Conservation (phyloP, 768 basidiomycete genomes). For the Boletales sp. region DNA sequence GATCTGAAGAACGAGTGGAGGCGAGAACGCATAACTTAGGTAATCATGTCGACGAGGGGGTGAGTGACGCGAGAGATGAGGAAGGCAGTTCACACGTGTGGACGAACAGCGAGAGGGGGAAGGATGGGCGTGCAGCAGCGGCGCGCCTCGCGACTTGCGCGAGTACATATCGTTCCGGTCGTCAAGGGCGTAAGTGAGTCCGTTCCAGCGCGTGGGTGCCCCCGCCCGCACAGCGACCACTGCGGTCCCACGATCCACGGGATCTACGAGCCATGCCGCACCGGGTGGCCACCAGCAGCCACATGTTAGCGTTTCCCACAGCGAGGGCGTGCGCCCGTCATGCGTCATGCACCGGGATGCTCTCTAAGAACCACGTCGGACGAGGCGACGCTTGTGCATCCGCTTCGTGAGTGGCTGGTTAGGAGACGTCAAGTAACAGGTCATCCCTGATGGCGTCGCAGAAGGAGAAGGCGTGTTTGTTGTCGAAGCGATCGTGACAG, state of each 20-base stretch:
- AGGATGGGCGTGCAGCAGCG: not conserved
- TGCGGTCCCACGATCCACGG: slow-evolving; percentile 1
- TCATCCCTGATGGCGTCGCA: slow-evolving; percentile 9
- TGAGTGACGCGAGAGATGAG: too few relatives aligned
- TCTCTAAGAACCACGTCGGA: slow-evolving; percentile 9
- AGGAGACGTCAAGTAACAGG: slow-evolving; percentile 18
- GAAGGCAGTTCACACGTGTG: not conserved
- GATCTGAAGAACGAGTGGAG: not conserved
- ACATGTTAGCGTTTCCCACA: not conserved
- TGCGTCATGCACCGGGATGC: not conserved
- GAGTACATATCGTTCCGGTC: not conserved
- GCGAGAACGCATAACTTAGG: slow-evolving; percentile 15
- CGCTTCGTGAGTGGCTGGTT: slow-evolving; percentile 16
- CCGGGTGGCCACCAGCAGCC: not conserved
- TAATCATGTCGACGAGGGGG: slow-evolving; percentile 4
- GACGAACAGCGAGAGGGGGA: not conserved
- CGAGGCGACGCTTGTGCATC: slow-evolving; percentile 24
- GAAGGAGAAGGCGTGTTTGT: slow-evolving; percentile 2
- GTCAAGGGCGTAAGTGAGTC: not conserved
- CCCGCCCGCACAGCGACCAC: slow-evolving; percentile 6
- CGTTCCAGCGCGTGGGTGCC: slow-evolving; percentile 7
- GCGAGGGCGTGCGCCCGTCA: not conserved
- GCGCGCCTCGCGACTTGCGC: slow-evolving; percentile 12
- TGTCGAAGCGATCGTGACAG: not conserved
- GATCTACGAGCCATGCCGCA: not conserved